Evolutionary conservation across 2,329 filamentous ascomycete genomes (phyloP).

Genomic region (Chrysosporium queenslandicum): DNA sequence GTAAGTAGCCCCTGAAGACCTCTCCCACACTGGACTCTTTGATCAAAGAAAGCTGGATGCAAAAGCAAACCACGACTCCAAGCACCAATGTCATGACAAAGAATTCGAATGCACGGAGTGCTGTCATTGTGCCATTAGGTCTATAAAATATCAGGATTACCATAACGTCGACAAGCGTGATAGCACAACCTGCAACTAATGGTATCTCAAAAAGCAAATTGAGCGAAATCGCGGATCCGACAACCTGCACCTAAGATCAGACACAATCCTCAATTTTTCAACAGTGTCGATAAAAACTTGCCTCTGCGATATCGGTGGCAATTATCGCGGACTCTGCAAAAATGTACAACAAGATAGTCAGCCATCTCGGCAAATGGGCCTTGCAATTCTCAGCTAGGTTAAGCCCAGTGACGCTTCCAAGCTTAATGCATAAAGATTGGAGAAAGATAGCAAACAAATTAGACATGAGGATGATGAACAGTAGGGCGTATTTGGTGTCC

Average conservation of each 20-base stretch:
- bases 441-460: slow-evolving; percentile 42
- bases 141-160: slow-evolving; percentile 48
- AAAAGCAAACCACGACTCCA: slow-evolving; percentile 49
- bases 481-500: slow-evolving; percentile 34
- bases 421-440: slow-evolving; percentile 46
- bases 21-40: slow-evolving; percentile 41
- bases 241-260: slow-evolving; percentile 33
- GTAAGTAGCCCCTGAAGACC: slow-evolving; percentile 47
- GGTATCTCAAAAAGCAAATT: slow-evolving; percentile 47
- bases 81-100: slow-evolving; percentile 47
- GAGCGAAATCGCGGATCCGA: slow-evolving; percentile 48
- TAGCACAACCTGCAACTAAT: slow-evolving; percentile 47
- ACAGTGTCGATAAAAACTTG: slow-evolving; percentile 23
- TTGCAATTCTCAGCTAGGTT: slow-evolving; percentile 58
- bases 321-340: slow-evolving; percentile 59
- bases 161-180: slow-evolving; percentile 48
- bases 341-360: slow-evolving; percentile 52
- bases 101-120: slow-evolving; percentile 44
- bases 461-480: slow-evolving; percentile 41
- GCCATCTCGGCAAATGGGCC: slow-evolving; percentile 55
- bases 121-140: slow-evolving; percentile 43
- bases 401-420: slow-evolving; percentile 58
- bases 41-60: slow-evolving; percentile 47
- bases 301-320: slow-evolving; percentile 61
- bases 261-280: background rate